A percentile compares a stretch with the other conserved stretches of the same genome.
These are phyloP conservation scores for Nadsonia fulvescens DNA, from an alignment of 805 yeast species.

Conservation along the genomic window DNA sequence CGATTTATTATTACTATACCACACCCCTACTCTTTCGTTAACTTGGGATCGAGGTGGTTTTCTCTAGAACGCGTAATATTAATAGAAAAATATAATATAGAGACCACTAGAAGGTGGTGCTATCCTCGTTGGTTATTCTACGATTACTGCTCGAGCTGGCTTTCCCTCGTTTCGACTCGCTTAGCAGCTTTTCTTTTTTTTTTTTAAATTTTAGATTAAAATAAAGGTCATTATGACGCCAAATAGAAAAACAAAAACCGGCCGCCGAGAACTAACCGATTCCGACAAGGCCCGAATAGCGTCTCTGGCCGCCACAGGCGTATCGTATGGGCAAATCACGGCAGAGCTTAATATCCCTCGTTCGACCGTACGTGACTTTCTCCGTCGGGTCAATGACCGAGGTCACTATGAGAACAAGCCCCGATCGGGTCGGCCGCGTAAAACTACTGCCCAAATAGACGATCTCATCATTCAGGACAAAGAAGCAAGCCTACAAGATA, in stretches of 20 bases:
- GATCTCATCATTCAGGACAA: slow-evolving; percentile 6
- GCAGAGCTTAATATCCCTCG: slow-evolving; percentile 7
- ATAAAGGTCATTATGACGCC: no score
- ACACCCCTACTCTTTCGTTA: no score
- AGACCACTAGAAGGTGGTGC: background rate
- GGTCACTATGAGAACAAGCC: slow-evolving; percentile 7
- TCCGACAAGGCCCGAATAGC: slow-evolving; percentile 8
- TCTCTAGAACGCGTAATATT: no score
- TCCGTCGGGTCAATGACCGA: slow-evolving; percentile 7
- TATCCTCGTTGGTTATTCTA: background rate
- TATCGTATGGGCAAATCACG: slow-evolving; percentile 6
- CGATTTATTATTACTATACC: no score
- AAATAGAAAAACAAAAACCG: slow-evolving; percentile 7
- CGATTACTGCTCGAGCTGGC: no score
- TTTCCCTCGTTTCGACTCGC: no score
- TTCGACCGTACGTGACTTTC: slow-evolving; percentile 7
- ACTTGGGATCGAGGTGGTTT: no score
- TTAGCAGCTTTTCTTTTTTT: no score
- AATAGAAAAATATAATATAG: no score
- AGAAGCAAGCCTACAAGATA: slow-evolving; percentile 6
- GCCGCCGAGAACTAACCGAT: slow-evolving; percentile 7
- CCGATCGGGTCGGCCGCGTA: slow-evolving; percentile 6
- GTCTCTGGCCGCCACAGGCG: slow-evolving; percentile 8
- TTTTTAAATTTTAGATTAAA: no score
- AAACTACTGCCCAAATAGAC: slow-evolving; percentile 6